Percentiles rank a stretch among this genome's conserved stretches.
Conservation (phyloP, 2,329 filamentous ascomycete genomes). For the Trichoderma simmonsii region DNA sequence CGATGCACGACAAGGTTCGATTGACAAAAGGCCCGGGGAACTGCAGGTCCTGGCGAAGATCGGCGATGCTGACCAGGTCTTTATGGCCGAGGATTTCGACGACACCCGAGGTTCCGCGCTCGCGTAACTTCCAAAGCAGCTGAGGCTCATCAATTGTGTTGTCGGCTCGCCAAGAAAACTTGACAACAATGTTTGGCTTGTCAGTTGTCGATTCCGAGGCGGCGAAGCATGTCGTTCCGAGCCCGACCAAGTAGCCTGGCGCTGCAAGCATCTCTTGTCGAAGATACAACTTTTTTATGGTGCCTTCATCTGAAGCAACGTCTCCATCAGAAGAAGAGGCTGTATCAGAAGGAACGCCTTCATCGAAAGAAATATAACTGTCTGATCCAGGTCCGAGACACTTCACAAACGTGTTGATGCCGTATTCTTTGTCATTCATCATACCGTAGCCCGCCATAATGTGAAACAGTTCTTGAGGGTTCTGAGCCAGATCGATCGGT, state of each 20-base stretch:
- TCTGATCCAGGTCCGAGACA: background rate
- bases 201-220: background rate
- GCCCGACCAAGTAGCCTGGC: background rate
- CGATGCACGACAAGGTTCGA: background rate
- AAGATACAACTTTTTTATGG: background rate
- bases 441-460: background rate
- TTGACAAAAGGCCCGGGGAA: background rate
- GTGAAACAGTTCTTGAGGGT: background rate
- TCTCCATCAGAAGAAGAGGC: background rate
- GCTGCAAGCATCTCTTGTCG: background rate
- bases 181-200: background rate
- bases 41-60: background rate
- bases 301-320: background rate
- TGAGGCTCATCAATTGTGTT: rapidly evolving
- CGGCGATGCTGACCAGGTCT: background rate
- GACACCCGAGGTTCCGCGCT: background rate
- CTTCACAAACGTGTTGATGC: background rate
- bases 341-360: too few relatives aligned
- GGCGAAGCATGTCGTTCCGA: background rate
- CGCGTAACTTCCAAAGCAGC: background rate
- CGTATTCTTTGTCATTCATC: background rate
- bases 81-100: background rate
- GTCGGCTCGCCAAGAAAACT: background rate
- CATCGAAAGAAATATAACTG: background rate
- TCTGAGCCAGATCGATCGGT: rapidly evolving